A percentile compares a stretch with the other conserved stretches of the same genome.
These are phyloP conservation scores for Penicillium salamii DNA, from an alignment of 495 filamentous ascomycete species.

Conservation along the genomic window DNA sequence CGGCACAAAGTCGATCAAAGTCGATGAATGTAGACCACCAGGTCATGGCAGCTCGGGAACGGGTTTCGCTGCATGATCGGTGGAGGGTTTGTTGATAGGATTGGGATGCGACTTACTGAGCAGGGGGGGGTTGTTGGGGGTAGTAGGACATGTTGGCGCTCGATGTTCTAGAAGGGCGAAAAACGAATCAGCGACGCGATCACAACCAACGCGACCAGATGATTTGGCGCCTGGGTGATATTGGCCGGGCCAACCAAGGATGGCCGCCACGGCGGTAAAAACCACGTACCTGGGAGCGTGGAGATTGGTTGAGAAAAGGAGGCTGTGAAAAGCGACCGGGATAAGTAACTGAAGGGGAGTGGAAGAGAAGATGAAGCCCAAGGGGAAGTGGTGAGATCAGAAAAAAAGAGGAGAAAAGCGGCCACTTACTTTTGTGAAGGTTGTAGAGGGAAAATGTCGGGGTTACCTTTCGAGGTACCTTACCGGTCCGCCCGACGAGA, in stretches of 20 bases:
- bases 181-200: conserved; percentile 8
- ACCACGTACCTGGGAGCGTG: conserved; percentile 7
- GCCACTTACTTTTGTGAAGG: conserved; percentile 2
- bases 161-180: background rate
- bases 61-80: too few species aligned
- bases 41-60: too few species aligned
- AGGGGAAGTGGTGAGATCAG: conserved; percentile 2
- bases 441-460: conserved; percentile 5
- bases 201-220: background rate
- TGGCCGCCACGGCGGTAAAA: conserved; percentile 2
- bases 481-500: background rate
- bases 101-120: conserved; percentile 11
- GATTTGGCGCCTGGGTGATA: background rate
- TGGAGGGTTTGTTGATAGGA: too few species aligned
- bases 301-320: conserved; percentile 2
- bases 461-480: conserved; percentile 6
- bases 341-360: conserved; percentile 17
- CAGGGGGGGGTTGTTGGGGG: conserved; percentile 22
- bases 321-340: conserved; percentile 5
- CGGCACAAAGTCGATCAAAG: background rate
- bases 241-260: background rate
- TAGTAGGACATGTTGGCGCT: conserved; percentile 36
- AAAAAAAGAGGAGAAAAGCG: conserved; percentile 20
- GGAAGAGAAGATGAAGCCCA: background rate
- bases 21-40: too few species aligned